A percentile compares a stretch with the other conserved stretches of the same genome.
Evolutionary conservation across 2,329 filamentous ascomycete genomes (phyloP).

Genomic region (Xylariaceae sp.): DNA sequence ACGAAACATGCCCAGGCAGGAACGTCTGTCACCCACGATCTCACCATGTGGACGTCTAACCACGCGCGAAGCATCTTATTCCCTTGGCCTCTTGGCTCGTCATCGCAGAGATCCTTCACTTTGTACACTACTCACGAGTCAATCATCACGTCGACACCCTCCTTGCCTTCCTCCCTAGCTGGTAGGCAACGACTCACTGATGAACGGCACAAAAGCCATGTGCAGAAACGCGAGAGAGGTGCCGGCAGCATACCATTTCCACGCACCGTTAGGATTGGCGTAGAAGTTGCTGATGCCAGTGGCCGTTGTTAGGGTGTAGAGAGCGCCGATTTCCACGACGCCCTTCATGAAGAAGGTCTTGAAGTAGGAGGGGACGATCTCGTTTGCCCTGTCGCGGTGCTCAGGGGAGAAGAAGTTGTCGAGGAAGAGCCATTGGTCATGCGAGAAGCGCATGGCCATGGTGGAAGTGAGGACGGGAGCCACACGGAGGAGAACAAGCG

Average conservation of each 20-base stretch:
- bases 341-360: slow-evolving; percentile 35
- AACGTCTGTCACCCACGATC: slow-evolving; percentile 29
- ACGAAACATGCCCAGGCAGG: slow-evolving; percentile 32
- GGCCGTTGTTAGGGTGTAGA: slow-evolving; percentile 28
- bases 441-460: slow-evolving; percentile 41
- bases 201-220: slow-evolving; percentile 31
- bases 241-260: slow-evolving; percentile 31
- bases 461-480: slow-evolving; percentile 45
- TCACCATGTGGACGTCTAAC: slow-evolving; percentile 28
- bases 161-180: background rate
- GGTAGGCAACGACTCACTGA: slow-evolving; percentile 17
- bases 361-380: slow-evolving; percentile 41
- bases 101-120: slow-evolving; percentile 26
- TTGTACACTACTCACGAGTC: slow-evolving; percentile 17
- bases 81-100: slow-evolving; percentile 23
- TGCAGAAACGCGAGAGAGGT: slow-evolving; percentile 30
- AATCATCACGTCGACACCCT: background rate
- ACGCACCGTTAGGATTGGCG: slow-evolving; percentile 18
- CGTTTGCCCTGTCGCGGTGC: slow-evolving; percentile 31
- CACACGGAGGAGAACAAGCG: slow-evolving; percentile 37
- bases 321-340: slow-evolving; percentile 27
- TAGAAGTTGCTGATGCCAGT: slow-evolving; percentile 28
- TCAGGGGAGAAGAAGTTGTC: slow-evolving; percentile 32
- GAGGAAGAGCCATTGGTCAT: slow-evolving; percentile 42
- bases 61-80: slow-evolving; percentile 26